phyloP scores from a whole-genome alignment of 176 grass and related monocot species.

The Lolium perenne region DNA sequence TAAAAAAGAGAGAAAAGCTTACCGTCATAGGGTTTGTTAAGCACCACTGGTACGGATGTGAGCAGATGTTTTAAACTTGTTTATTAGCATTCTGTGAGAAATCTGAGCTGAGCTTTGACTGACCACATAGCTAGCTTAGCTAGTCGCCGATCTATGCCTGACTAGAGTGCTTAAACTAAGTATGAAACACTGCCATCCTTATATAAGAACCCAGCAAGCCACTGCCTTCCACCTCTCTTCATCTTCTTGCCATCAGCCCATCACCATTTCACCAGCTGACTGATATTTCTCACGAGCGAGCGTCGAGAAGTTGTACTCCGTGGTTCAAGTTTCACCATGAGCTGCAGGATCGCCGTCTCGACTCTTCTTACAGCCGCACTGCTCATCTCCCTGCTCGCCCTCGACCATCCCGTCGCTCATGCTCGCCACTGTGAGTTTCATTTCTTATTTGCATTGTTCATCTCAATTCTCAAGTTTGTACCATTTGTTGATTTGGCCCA shows the following conservation, averaged over 20 bases:
- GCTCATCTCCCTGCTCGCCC: constrained; percentile 36
- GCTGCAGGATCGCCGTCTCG: neutral
- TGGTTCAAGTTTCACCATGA: constrained; percentile 32
- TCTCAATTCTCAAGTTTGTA: neutral
- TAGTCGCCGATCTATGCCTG: constrained; percentile 34
- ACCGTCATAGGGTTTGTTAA: constrained; percentile 47
- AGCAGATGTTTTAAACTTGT: constrained; percentile 49
- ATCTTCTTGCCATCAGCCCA: neutral
- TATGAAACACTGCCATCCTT: neutral
- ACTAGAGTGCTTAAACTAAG: neutral
- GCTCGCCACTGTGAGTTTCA: constrained; percentile 38
- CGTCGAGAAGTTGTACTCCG: neutral
- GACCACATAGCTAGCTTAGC: neutral
- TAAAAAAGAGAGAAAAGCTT: constrained; percentile 8
- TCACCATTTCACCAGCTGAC: neutral
- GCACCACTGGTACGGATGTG: constrained; percentile 21
- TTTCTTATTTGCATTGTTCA: neutral
- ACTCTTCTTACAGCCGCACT: constrained; percentile 9
- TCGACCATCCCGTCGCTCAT: constrained; percentile 24
- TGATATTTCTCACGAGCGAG: neutral
- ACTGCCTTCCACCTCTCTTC: neutral
- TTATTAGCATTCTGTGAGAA: constrained; percentile 29
- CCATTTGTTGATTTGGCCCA: neutral
- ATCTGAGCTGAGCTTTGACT: constrained; percentile 52
- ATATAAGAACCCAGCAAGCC: constrained; percentile 28